Percentiles rank a stretch among this genome's conserved stretches.
These are phyloP conservation scores for Penicillium sp. DNA, from an alignment of 2,329 filamentous ascomycete species.

Conservation along the genomic window DNA sequence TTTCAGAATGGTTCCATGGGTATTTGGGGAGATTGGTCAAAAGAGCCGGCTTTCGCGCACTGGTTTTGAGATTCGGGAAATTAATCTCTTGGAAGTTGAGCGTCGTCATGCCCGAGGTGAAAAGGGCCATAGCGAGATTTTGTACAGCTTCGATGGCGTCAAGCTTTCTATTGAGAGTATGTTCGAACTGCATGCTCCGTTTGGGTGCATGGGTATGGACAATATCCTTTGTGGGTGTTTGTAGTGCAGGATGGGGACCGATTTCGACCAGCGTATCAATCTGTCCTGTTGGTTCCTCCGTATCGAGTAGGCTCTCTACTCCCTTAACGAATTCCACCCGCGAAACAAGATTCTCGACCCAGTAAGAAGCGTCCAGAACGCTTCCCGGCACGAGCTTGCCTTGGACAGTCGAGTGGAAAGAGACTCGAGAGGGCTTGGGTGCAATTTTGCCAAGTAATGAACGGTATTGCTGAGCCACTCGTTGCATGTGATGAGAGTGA, in stretches of 20 bases:
- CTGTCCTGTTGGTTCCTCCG: not conserved
- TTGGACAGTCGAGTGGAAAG: slow-evolving; percentile 27
- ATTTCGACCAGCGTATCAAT: slow-evolving; percentile 24
- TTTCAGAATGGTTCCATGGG: slow-evolving; percentile 27
- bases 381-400: slow-evolving; percentile 19
- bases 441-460: slow-evolving; percentile 24
- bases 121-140: slow-evolving; percentile 21
- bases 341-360: slow-evolving; percentile 28
- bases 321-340: slow-evolving; percentile 28
- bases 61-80: slow-evolving; percentile 16
- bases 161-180: slow-evolving; percentile 23
- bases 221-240: slow-evolving; percentile 23
- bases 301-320: slow-evolving; percentile 15
- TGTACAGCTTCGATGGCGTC: slow-evolving; percentile 21
- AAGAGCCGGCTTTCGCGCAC: slow-evolving; percentile 14
- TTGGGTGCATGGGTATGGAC: slow-evolving; percentile 10
- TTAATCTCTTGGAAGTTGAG: slow-evolving; percentile 26
- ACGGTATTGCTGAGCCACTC: slow-evolving; percentile 21
- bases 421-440: slow-evolving; percentile 16
- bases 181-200: slow-evolving; percentile 17
- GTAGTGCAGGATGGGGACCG: slow-evolving; percentile 26
- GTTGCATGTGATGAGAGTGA: slow-evolving; percentile 36
- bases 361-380: slow-evolving; percentile 21
- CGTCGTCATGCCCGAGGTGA: slow-evolving; percentile 18
- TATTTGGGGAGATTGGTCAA: slow-evolving; percentile 27